Evolutionary conservation across 805 yeast genomes (phyloP), one percentile per base, ranked within the genome.

Genomic region (Saturnispora serradocipensis): DNA sequence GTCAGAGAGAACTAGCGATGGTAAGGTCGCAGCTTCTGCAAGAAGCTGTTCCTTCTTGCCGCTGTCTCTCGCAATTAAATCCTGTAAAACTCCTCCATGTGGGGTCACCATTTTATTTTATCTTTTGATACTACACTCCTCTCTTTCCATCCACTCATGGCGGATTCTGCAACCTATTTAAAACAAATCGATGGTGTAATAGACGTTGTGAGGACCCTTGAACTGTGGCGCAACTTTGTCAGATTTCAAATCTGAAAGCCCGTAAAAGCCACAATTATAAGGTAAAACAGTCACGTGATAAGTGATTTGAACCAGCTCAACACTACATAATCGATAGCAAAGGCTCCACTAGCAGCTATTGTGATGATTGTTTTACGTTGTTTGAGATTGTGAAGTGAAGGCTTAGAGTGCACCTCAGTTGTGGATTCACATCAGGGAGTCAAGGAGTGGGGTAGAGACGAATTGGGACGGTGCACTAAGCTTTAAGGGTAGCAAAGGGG

Each of bases 41-140:
- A 84, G 61, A 43, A 90, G 74, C 49, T 75, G 72, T 5, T 64
- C 65, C 59, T 77, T 81, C 58, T 77, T 80, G 39, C 78, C 66
- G 34, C 81, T 78, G 67, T 90, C 98, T 70, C 98, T 83, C 50
- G 82, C 80, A 53, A 89, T 76, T 55, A 90, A 76, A 67, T 90
- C 98, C 69, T 90, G 84, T 58, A 90, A 78, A 51, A 74, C 73
- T 61, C 97, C 97, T 65, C 97, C 98, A 78, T 91, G 97, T 53
- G 98, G 96, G 61, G 81, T 70, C 53, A 84, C 82, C 87, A 83
- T 82, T 47, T 46, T 61, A 6, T 22, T 38, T 16, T 18, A 10
- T 38, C 13, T 18, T 6, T 38, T 18, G 24, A 38, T 18, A 38
- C 20, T 38, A 8, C 9, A 16, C 25, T 8, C 20, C 10, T 5